A percentile compares a stretch with the other conserved stretches of the same genome.
These are phyloP conservation scores for Rhododendron kiyosumense DNA, from an alignment of 148 eudicot species.

Conservation along the genomic window DNA sequence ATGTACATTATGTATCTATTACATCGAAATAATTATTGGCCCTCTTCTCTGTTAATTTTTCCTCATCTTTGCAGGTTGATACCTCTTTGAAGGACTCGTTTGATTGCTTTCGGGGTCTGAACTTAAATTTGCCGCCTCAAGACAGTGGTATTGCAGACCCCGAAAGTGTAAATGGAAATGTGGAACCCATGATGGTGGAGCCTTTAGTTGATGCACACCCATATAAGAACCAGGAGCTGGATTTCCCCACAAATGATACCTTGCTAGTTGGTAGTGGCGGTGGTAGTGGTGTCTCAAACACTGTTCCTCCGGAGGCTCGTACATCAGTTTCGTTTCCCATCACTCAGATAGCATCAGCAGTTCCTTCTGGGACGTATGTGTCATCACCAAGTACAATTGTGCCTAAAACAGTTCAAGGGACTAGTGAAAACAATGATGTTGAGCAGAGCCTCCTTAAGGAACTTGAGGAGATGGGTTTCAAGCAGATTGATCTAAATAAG, in stretches of 20 bases:
- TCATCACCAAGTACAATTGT: slow-evolving; percentile 7
- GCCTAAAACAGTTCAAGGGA: slow-evolving; percentile 11
- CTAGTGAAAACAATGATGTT: slow-evolving; percentile 10
- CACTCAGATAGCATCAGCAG: slow-evolving; percentile 18
- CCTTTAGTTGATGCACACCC: slow-evolving; percentile 16
- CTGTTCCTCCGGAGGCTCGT: neutral
- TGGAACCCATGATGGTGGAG: slow-evolving; percentile 10
- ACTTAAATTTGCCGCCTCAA: slow-evolving; percentile 57
- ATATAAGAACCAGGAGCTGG: slow-evolving; percentile 23
- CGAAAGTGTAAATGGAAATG: slow-evolving; percentile 7
- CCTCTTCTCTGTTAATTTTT: neutral
- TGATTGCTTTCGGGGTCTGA: slow-evolving; percentile 21
- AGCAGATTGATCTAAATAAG: slow-evolving; percentile 40
- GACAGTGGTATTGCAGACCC: neutral
- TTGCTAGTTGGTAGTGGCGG: slow-evolving; percentile 25
- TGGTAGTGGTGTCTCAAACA: neutral
- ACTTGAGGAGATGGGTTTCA: slow-evolving; percentile 60
- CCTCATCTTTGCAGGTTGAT: slow-evolving; percentile 50
- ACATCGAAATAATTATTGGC: neutral
- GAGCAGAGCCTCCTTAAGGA: slow-evolving; percentile 51
- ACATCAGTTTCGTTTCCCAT: slow-evolving; percentile 17
- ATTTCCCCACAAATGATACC: slow-evolving; percentile 37
- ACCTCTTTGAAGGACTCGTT: slow-evolving; percentile 26
- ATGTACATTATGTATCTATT: neutral
- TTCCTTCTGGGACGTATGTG: neutral